Evolutionary conservation across 2,329 filamentous ascomycete genomes (phyloP).

Genomic region (Cercospora sp.): DNA sequence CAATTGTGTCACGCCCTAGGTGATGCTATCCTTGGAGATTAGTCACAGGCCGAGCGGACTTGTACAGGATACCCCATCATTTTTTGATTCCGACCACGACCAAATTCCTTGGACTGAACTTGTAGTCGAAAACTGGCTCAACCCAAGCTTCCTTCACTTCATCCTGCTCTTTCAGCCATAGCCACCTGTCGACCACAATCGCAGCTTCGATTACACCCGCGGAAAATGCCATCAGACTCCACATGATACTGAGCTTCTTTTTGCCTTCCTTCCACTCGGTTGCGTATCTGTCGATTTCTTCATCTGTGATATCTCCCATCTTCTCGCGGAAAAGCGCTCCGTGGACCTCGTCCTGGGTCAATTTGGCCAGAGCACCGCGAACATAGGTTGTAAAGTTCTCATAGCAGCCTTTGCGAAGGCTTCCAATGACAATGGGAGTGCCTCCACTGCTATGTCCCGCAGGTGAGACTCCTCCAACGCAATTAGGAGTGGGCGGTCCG

Average conservation of each 20-base stretch:
- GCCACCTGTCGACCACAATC: slow-evolving; percentile 87
- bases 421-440: slow-evolving; percentile 83
- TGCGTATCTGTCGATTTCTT: slow-evolving; percentile 73
- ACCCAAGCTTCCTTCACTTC: slow-evolving; percentile 79
- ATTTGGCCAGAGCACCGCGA: slow-evolving; percentile 74
- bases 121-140: slow-evolving; percentile 88
- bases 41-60: neutral
- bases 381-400: slow-evolving; percentile 73
- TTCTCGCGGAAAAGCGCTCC: slow-evolving; percentile 62
- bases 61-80: slow-evolving; percentile 18
- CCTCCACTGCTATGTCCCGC: slow-evolving; percentile 42
- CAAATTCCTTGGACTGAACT: slow-evolving; percentile 80
- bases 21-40: slow-evolving; percentile 1
- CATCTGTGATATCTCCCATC: slow-evolving; percentile 69
- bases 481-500: slow-evolving; percentile 49
- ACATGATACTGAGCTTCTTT: slow-evolving; percentile 81
- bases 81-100: slow-evolving; percentile 89
- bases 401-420: slow-evolving; percentile 78
- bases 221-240: slow-evolving; percentile 95
- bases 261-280: slow-evolving; percentile 62
- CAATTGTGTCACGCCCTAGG: neutral
- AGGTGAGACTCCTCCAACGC: slow-evolving; percentile 37
- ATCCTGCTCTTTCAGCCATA: slow-evolving; percentile 76
- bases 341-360: slow-evolving; percentile 62
- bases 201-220: slow-evolving; percentile 84